A percentile compares a stretch with the other conserved stretches of the same genome.
Conservation (phyloP, 1,139 yeast species). For the Meyerozyma carpophila region DNA sequence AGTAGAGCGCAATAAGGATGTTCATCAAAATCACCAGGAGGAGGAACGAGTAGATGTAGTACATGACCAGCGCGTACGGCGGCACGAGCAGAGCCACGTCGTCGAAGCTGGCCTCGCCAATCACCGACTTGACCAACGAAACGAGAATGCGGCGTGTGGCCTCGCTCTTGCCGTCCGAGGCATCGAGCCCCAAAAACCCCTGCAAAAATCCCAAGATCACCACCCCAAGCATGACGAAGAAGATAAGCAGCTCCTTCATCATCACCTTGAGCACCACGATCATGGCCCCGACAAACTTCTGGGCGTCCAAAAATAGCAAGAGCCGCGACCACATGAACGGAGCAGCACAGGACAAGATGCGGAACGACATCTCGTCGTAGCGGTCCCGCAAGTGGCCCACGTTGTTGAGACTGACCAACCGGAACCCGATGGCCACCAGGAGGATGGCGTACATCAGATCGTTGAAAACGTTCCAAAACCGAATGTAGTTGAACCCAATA, state of each 20-base stretch:
- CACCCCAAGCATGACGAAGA: conserved; percentile 67
- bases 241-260: conserved; percentile 80
- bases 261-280: conserved; percentile 77
- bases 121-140: conserved; percentile 63
- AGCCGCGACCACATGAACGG: conserved; percentile 86
- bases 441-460: conserved; percentile 61
- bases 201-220: conserved; percentile 79
- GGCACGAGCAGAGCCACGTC: conserved; percentile 71
- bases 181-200: conserved; percentile 82
- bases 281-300: conserved; percentile 83
- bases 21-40: conserved; percentile 71
- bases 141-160: conserved; percentile 61
- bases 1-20: conserved; percentile 76
- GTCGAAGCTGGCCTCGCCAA: conserved; percentile 69
- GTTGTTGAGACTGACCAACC: conserved; percentile 42
- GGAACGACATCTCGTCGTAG: conserved; percentile 62
- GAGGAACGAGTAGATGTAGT: conserved; percentile 71
- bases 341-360: conserved; percentile 73
- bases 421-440: conserved; percentile 46
- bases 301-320: conserved; percentile 70
- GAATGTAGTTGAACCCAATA: conserved; percentile 66
- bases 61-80: conserved; percentile 75
- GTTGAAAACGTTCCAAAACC: conserved; percentile 79
- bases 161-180: conserved; percentile 79
- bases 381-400: conserved; percentile 18